These are phyloP conservation scores for Babesia ovis DNA, from an alignment of 169 alveolate species.

Conservation along the genomic window DNA sequence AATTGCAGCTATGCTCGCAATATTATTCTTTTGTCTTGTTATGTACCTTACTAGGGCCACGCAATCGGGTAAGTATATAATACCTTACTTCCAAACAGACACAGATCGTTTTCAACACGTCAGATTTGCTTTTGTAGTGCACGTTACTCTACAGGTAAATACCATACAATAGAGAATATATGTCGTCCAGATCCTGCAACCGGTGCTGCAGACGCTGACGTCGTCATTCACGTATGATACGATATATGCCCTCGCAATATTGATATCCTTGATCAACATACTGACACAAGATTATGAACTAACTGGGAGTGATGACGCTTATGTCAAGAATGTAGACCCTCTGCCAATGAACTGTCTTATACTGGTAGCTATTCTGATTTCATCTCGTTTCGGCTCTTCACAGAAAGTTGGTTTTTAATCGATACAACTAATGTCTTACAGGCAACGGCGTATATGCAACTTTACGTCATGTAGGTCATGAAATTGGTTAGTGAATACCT, in stretches of 20 bases:
- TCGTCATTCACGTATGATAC: slow-evolving; percentile 63
- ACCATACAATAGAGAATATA: neutral
- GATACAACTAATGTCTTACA: neutral
- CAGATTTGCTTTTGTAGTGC: slow-evolving; percentile 25
- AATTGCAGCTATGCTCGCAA: slow-evolving; percentile 11
- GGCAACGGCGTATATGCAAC: slow-evolving; percentile 61
- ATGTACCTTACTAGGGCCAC: slow-evolving; percentile 40
- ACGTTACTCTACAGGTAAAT: slow-evolving; percentile 39
- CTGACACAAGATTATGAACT: slow-evolving; percentile 50
- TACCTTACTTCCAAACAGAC: neutral
- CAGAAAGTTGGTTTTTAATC: slow-evolving; percentile 9
- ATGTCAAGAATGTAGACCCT: slow-evolving; percentile 53
- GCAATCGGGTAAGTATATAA: slow-evolving; percentile 10
- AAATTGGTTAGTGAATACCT: too few relatives aligned
- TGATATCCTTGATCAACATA: slow-evolving; percentile 44
- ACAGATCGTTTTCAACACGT: slow-evolving; percentile 25
- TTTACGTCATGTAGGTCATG: slow-evolving; percentile 42
- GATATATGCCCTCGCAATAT: slow-evolving; percentile 49
- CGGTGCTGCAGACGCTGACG: slow-evolving; percentile 61
- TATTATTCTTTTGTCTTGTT: slow-evolving; percentile 7
- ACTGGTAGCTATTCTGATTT: slow-evolving; percentile 39
- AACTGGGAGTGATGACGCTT: slow-evolving; percentile 20
- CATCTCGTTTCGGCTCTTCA: slow-evolving; percentile 57
- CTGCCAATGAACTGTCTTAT: slow-evolving; percentile 64
- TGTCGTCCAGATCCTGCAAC: slow-evolving; percentile 47